phyloP scores from a whole-genome alignment of 2,329 filamentous ascomycete genomes.

The Stagonosporopsis tanaceti region DNA sequence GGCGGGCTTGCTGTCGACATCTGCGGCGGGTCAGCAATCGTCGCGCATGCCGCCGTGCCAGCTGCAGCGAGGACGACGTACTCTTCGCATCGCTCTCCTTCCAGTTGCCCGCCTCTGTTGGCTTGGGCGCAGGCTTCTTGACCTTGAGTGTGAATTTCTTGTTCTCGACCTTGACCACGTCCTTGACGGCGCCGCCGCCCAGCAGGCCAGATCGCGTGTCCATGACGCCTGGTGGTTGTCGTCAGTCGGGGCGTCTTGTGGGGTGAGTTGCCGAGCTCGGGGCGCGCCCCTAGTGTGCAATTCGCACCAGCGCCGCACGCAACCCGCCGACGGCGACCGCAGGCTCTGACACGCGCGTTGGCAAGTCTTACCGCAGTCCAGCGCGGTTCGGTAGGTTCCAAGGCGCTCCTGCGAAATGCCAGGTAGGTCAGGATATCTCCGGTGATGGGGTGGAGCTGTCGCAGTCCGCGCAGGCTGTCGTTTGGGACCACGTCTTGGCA shows the following conservation, averaged over 20 bases:
- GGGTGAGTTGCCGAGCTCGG: constrained; percentile 22
- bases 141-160: constrained; percentile 56
- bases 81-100: constrained; percentile 71
- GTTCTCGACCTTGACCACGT: constrained; percentile 49
- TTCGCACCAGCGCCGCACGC: constrained; percentile 31
- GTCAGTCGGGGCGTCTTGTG: constrained; percentile 28
- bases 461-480: constrained; percentile 12
- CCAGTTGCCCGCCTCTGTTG: constrained; percentile 75
- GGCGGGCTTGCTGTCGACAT: constrained; percentile 39
- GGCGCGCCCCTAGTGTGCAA: constrained; percentile 43
- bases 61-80: constrained; percentile 45
- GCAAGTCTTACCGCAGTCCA: too few species aligned
- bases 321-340: background rate
- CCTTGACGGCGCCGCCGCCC: constrained; percentile 41
- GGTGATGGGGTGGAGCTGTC: constrained; percentile 8
- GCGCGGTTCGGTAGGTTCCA: background rate
- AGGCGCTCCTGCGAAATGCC: background rate
- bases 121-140: constrained; percentile 69
- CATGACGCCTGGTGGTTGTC: constrained; percentile 36
- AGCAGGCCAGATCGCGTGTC: constrained; percentile 39
- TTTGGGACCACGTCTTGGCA: constrained; percentile 7
- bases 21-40: constrained; percentile 6
- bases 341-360: background rate
- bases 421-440: background rate
- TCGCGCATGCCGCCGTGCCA: background rate